A percentile compares a stretch with the other conserved stretches of the same genome.
phyloP scores from a whole-genome alignment of 1,139 yeast genomes.

The Pichia sp. region DNA sequence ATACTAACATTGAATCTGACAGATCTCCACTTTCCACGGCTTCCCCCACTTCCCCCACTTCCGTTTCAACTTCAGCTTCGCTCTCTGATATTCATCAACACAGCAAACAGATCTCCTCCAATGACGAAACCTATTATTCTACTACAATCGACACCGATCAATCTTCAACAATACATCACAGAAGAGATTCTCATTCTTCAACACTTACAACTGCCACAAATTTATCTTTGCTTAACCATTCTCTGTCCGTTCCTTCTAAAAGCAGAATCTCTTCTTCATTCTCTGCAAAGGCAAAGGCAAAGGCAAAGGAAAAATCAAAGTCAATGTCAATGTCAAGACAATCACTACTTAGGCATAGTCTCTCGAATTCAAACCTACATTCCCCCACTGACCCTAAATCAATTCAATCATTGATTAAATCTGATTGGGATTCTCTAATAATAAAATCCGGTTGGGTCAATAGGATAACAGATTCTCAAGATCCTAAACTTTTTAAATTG shows the following conservation, averaged over 20 bases:
- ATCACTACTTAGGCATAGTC: background rate
- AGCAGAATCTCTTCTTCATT: too few relatives aligned
- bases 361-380: background rate
- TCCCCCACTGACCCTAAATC: background rate
- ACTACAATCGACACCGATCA: background rate
- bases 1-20: too few relatives aligned
- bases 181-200: constrained; percentile 4
- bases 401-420: constrained; percentile 18
- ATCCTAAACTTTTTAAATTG: constrained; percentile 43
- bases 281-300: too few relatives aligned
- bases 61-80: too few relatives aligned
- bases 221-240: background rate
- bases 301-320: background rate
- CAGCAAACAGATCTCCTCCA: background rate
- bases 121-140: background rate
- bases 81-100: too few relatives aligned
- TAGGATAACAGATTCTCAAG: constrained; percentile 36
- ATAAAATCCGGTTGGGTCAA: constrained; percentile 44
- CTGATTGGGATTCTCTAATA: constrained; percentile 30
- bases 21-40: too few relatives aligned
- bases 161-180: background rate
- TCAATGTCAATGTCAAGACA: background rate
- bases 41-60: too few relatives aligned
- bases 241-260: background rate
- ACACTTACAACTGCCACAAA: constrained; percentile 1